Evolutionary conservation across 1,139 yeast species (phyloP), one percentile per base, ranked within the genome.

Genomic region (Insectozyma bohioensis): DNA sequence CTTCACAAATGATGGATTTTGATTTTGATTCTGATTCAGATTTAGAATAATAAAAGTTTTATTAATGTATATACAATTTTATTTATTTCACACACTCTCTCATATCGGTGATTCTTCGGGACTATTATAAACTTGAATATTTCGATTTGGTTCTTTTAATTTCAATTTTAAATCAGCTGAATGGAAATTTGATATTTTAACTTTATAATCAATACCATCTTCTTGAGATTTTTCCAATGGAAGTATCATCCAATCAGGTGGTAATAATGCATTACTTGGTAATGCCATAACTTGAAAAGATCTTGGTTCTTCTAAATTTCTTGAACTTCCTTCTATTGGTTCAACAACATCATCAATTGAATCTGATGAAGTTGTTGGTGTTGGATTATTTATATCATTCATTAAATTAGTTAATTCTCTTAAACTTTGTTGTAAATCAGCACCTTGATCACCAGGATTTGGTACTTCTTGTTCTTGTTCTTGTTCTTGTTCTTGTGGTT

Each of bases 221-320:
- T 37, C 41, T 4, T 37, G 36, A 2, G 34, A 22, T 33, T 42
- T 39, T 24, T 43, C 42, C 6, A 61, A 33, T 2, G 71, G 71
- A 13, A 64, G 37, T 5, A 61, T 24, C 1, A 56, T 46, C 69
- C 70, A 63, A 26, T 55, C 56, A 2, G 66, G 66, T 5, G 71
- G 71, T 8, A 61, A 33, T 3, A 60, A 26, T 2, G 66, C 62
- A 20, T 44, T 47, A 2, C 41, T 35, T 3, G 67, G 65, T 19
- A 40, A 24, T 16, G 15, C 15, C 3, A 40, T 31, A 1, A 31
- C 24, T 36, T 40, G 43, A 13, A 18, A 36, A 12, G 26, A 16
- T 30, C 28, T 7, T 19, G 29, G 25, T 15, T 33, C 31, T 16
- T 26, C 29, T 7, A 16, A 27, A 20, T 28, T 23, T 22, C 33